phyloP scores from a whole-genome alignment of 2,329 filamentous ascomycete genomes.

The Arthrinium puccinioides region DNA sequence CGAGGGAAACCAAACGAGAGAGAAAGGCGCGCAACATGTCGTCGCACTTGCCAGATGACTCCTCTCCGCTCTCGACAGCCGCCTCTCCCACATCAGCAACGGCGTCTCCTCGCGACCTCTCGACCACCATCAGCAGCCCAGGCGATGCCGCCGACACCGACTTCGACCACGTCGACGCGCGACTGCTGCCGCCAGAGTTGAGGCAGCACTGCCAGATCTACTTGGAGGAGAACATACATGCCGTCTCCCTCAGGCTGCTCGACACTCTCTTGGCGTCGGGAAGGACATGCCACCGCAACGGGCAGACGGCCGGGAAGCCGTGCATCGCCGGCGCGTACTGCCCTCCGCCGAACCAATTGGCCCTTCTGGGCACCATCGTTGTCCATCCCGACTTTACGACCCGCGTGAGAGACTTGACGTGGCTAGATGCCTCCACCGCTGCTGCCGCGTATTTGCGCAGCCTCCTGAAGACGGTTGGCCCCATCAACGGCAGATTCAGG shows the following conservation, averaged over 20 bases:
- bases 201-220: constrained; percentile 62
- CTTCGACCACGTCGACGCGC: constrained; percentile 43
- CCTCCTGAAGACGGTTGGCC: constrained; percentile 57
- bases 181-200: constrained; percentile 54
- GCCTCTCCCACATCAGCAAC: constrained; percentile 16
- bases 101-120: constrained; percentile 9
- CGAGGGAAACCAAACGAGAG: not conserved
- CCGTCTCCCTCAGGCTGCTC: constrained; percentile 56
- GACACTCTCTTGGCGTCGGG: constrained; percentile 44
- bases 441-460: constrained; percentile 66
- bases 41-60: constrained; percentile 4
- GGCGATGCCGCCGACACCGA: constrained; percentile 7
- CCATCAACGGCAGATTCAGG: constrained; percentile 61
- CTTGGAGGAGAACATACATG: constrained; percentile 65
- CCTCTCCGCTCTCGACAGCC: constrained; percentile 14
- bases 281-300: too few relatives aligned
- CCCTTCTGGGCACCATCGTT: constrained; percentile 72
- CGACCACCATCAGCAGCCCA: constrained; percentile 14
- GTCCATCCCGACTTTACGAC: constrained; percentile 77
- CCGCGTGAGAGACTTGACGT: constrained; percentile 54
- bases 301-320: constrained; percentile 2
- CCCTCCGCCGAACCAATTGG: constrained; percentile 66
- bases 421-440: constrained; percentile 54
- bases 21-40: constrained; percentile 7
- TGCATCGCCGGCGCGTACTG: constrained; percentile 41